Evolutionary conservation across 768 basidiomycete species (phyloP).

Genomic region (Imleria badia): DNA sequence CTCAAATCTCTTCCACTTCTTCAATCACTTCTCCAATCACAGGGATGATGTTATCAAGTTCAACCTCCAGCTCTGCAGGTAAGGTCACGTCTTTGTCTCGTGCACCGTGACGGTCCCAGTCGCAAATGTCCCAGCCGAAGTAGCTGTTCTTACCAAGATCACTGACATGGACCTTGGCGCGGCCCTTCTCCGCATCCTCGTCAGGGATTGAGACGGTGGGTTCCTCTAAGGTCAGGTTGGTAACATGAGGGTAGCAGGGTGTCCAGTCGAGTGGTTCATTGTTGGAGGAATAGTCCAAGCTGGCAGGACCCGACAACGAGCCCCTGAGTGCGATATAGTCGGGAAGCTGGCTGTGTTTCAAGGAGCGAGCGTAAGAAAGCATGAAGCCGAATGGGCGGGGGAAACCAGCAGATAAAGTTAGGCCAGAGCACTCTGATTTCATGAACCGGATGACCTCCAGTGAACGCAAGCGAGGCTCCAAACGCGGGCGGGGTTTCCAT

Average conservation of each 20-base stretch:
- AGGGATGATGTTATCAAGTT: neutral
- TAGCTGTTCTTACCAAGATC: neutral
- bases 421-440: neutral
- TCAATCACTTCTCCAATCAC: conserved; percentile 3
- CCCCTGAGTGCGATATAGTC: neutral
- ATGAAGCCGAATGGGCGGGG: neutral
- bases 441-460: neutral
- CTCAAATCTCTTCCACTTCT: neutral
- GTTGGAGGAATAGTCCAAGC: neutral
- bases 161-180: neutral
- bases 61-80: neutral
- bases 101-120: neutral
- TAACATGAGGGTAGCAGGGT: neutral
- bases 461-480: neutral
- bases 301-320: neutral
- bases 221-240: neutral
- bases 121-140: neutral
- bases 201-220: neutral
- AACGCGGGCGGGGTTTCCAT: conserved; percentile 1
- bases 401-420: neutral
- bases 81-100: conserved; percentile 2
- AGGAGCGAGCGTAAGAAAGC: neutral
- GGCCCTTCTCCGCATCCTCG: neutral
- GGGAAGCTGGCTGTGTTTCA: neutral
- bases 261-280: conserved; percentile 5